phyloP scores from a whole-genome alignment of 1,139 yeast species.

The Sugiyamaella grinbergsii region DNA sequence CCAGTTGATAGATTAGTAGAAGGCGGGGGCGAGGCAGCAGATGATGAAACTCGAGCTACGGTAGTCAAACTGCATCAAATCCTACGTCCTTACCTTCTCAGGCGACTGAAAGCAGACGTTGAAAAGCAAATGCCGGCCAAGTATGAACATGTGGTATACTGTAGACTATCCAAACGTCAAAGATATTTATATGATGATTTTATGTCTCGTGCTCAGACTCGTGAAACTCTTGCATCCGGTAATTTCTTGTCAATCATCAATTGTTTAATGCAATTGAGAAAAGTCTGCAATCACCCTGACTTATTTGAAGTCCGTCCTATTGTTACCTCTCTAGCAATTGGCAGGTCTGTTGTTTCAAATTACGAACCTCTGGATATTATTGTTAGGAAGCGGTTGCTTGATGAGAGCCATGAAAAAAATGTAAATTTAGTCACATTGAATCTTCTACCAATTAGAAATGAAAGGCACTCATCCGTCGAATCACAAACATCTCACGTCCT shows the following conservation, averaged over 20 bases:
- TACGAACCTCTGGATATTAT: constrained; percentile 51
- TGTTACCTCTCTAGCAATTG: constrained; percentile 82
- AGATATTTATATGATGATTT: constrained; percentile 92
- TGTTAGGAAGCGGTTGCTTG: constrained; percentile 48
- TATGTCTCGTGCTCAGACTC: constrained; percentile 95
- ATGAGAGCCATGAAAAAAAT: constrained; percentile 30
- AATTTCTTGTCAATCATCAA: constrained; percentile 93
- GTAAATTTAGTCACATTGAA: constrained; percentile 64
- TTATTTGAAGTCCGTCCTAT: constrained; percentile 95
- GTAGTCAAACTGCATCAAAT: constrained; percentile 91
- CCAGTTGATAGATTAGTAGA: constrained; percentile 94
- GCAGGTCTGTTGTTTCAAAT: constrained; percentile 58
- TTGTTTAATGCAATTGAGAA: constrained; percentile 95
- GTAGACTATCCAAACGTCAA: constrained; percentile 91
- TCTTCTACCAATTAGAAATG: constrained; percentile 56
- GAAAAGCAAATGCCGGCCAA: constrained; percentile 99
- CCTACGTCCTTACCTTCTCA: constrained; percentile 82
- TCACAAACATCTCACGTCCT: constrained; percentile 50
- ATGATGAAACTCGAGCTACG: constrained; percentile 78
- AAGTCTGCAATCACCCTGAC: constrained; percentile 98
- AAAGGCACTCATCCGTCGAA: constrained; percentile 51
- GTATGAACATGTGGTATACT: constrained; percentile 90
- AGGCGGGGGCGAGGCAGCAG: constrained; percentile 60
- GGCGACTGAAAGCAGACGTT: constrained; percentile 93
- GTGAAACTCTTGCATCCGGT: constrained; percentile 91